Conservation (phyloP, 2,329 filamentous ascomycete species). For the Venturia carpophila region DNA sequence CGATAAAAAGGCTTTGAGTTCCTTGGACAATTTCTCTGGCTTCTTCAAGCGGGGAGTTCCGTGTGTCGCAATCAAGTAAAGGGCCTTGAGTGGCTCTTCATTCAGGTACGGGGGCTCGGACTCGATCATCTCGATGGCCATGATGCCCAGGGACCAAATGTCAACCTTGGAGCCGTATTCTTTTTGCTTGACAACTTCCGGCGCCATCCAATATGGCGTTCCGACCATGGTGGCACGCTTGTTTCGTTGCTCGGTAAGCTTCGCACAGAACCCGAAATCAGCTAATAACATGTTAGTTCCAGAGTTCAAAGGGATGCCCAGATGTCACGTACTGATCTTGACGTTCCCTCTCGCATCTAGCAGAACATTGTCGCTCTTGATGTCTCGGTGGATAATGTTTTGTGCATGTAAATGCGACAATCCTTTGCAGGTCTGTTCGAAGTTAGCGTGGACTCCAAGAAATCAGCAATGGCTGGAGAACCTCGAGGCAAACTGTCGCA, state of each 20-base stretch:
- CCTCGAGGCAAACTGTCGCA: conserved; percentile 92
- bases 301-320: neutral
- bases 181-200: conserved; percentile 98
- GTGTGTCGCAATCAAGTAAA: conserved; percentile 97
- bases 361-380: conserved; percentile 98
- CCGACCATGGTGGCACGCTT: conserved; percentile 99
- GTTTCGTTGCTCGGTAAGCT: conserved; percentile 90
- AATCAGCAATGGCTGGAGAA: conserved; percentile 38
- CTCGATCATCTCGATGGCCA: conserved; percentile 99
- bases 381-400: conserved; percentile 97
- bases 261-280: conserved; percentile 98
- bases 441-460: conserved; percentile 25
- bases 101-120: conserved; percentile 96
- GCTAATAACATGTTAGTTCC: conserved; percentile 48
- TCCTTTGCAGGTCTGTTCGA: conserved; percentile 76
- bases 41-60: conserved; percentile 96
- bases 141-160: conserved; percentile 98
- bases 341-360: conserved; percentile 91
- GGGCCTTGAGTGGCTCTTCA: conserved; percentile 92
- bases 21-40: conserved; percentile 94
- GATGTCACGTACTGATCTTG: conserved; percentile 73
- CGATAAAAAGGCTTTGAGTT: conserved; percentile 92
- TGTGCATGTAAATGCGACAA: conserved; percentile 90
- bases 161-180: conserved; percentile 98
- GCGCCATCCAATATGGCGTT: conserved; percentile 99